Evolutionary conservation across 768 basidiomycete species (phyloP).

Genomic region (Boletus rubropictus): DNA sequence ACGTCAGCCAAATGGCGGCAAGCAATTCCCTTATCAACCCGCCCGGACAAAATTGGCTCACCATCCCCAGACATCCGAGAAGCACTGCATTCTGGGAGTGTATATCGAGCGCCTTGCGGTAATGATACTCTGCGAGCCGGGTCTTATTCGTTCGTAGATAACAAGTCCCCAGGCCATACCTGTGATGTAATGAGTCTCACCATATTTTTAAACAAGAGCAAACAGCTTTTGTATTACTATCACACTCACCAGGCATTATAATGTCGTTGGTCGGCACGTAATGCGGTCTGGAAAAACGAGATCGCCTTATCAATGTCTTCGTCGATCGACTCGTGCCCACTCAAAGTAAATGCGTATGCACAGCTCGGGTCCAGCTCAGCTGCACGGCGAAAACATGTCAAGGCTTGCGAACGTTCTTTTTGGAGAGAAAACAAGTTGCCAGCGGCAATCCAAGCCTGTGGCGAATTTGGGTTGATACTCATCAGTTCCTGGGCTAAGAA

Average conservation of each 20-base stretch:
- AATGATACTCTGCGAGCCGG: constrained; percentile 93
- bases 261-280: constrained; percentile 87
- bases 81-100: constrained; percentile 95
- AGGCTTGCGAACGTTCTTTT: constrained; percentile 87
- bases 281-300: constrained; percentile 84
- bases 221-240: no score
- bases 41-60: constrained; percentile 41
- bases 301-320: constrained; percentile 93
- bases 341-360: constrained; percentile 94
- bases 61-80: constrained; percentile 93
- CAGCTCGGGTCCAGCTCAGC: constrained; percentile 82
- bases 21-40: constrained; percentile 17
- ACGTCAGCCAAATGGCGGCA: constrained; percentile 9
- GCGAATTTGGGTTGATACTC: constrained; percentile 71
- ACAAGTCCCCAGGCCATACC: constrained; percentile 98
- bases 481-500: constrained; percentile 91
- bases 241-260: constrained; percentile 93
- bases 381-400: constrained; percentile 92
- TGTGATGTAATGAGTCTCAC: constrained; percentile 34
- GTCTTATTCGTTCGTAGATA: constrained; percentile 93
- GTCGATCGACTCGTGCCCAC: constrained; percentile 94
- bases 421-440: constrained; percentile 95
- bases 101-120: constrained; percentile 84
- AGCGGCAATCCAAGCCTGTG: constrained; percentile 93
- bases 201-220: neutral